A percentile compares a stretch with the other conserved stretches of the same genome.
Conservation (phyloP, 768 basidiomycete species). For the Obba rivulosa region DNA sequence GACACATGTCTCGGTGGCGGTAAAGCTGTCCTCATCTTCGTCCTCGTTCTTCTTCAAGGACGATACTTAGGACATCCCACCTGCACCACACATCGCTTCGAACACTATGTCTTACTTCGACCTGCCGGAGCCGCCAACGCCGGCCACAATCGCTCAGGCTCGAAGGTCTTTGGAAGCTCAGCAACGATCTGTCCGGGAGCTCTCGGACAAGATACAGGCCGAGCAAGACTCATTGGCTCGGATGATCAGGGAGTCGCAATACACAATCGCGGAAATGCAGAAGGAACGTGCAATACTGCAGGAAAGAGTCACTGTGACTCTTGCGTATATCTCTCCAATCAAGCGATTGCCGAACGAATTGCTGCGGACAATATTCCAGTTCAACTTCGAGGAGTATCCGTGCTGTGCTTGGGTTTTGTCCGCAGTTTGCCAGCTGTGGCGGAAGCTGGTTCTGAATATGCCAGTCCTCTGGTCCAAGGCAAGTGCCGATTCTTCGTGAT, state of each 20-base stretch:
- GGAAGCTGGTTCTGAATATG: constrained; percentile 57
- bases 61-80: no score
- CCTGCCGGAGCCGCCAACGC: constrained; percentile 58
- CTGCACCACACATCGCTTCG: neutral
- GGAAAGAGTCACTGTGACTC: constrained; percentile 40
- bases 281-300: constrained; percentile 44
- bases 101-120: constrained; percentile 22
- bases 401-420: constrained; percentile 74
- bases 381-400: constrained; percentile 64
- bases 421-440: constrained; percentile 64
- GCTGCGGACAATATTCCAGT: constrained; percentile 66
- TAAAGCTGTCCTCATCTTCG: no score
- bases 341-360: constrained; percentile 66
- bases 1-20: no score
- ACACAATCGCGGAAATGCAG: constrained; percentile 49
- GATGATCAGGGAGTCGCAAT: constrained; percentile 50
- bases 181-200: constrained; percentile 19
- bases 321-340: constrained; percentile 70
- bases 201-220: constrained; percentile 43
- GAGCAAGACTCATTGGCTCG: constrained; percentile 55
- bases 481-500: no score
- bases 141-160: constrained; percentile 46
- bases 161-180: constrained; percentile 37
- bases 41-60: no score
- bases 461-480: constrained; percentile 74